Percentiles rank a stretch among this genome's conserved stretches.
Evolutionary conservation across 2,329 filamentous ascomycete genomes (phyloP).

Genomic region (Sclerotinia minor): DNA sequence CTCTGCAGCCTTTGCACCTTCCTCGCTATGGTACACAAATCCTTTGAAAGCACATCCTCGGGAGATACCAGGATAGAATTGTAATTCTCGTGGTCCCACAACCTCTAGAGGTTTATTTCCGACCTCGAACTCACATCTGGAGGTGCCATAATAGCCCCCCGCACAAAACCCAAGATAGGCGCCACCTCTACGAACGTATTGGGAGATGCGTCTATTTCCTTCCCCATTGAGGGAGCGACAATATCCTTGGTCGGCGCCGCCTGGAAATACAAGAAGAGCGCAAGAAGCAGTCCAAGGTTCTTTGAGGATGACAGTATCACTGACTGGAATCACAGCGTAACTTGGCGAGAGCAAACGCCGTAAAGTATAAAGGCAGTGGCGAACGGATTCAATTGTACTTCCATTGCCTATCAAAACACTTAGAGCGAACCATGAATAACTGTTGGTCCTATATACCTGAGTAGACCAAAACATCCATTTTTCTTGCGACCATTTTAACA

Average conservation of each 20-base stretch:
- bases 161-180: constrained; percentile 90
- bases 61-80: constrained; percentile 84
- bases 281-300: constrained; percentile 90
- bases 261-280: constrained; percentile 86
- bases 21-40: constrained; percentile 88
- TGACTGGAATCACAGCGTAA: constrained; percentile 89
- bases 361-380: constrained; percentile 84
- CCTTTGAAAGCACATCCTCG: constrained; percentile 84
- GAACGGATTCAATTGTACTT: constrained; percentile 82
- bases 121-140: constrained; percentile 86
- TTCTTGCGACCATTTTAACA: constrained; percentile 59
- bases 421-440: constrained; percentile 4
- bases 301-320: constrained; percentile 74
- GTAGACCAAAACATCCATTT: constrained; percentile 91
- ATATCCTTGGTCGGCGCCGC: constrained; percentile 91
- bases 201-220: constrained; percentile 79
- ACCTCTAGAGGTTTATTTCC: constrained; percentile 81
- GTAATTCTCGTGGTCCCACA: constrained; percentile 78
- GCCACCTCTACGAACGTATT: constrained; percentile 84
- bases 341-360: constrained; percentile 82
- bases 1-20: constrained; percentile 71
- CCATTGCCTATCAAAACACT: constrained; percentile 63
- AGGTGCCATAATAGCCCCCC: constrained; percentile 85
- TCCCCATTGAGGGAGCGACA: constrained; percentile 83
- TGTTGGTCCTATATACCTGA: constrained; percentile 58